Conservation (phyloP, 352 stramenopile genomes). For the Phytophthora pistaciae region DNA sequence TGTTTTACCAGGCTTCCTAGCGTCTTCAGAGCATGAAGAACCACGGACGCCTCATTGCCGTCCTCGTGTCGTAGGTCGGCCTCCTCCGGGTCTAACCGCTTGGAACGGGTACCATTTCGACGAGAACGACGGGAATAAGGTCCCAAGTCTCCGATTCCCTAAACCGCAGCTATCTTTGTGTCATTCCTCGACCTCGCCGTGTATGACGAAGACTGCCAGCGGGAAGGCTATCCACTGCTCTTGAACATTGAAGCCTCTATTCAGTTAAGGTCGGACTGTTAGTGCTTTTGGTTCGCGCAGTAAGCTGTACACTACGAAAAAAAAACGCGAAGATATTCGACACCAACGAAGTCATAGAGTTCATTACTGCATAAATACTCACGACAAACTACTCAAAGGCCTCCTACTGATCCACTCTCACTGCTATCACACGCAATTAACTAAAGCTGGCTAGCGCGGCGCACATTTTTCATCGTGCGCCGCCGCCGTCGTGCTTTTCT, state of each 20-base stretch:
- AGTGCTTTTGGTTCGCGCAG: not conserved
- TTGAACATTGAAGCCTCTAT: not conserved
- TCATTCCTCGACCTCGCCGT: not conserved
- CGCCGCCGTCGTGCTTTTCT: constrained; percentile 25
- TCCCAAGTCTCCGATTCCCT: not conserved
- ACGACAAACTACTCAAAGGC: constrained; percentile 29
- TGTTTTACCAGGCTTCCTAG: not conserved
- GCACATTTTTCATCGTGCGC: constrained; percentile 23
- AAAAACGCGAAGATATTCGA: not conserved
- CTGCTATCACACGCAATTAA: constrained; percentile 30
- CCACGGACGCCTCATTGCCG: not conserved
- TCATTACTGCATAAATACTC: constrained; percentile 41
- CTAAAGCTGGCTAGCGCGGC: constrained; percentile 12
- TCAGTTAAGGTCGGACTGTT: not conserved
- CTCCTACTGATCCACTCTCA: constrained; percentile 20
- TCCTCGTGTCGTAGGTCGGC: constrained; percentile 20
- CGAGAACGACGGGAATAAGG: constrained; percentile 20
- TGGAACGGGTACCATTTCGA: constrained; percentile 11
- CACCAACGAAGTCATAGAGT: constrained; percentile 25
- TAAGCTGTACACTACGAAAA: not conserved
- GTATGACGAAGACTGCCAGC: not conserved
- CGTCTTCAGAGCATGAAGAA: not conserved
- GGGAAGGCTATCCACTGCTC: not conserved
- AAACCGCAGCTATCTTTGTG: not conserved
- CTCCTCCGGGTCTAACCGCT: constrained; percentile 11